phyloP scores from a whole-genome alignment of 1,139 yeast species.

The Zygoascus sp. region DNA sequence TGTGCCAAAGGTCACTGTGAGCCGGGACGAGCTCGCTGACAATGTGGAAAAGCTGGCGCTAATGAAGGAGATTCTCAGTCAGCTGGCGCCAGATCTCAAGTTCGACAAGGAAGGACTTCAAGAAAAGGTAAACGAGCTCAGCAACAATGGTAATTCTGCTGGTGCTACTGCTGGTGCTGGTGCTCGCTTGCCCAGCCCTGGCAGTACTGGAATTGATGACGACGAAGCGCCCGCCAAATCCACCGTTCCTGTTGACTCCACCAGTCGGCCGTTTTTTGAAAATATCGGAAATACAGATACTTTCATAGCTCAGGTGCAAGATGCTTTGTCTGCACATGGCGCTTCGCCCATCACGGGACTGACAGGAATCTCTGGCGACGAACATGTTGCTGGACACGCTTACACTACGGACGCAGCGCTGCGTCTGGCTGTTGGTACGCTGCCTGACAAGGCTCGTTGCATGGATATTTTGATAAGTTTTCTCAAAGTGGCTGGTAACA shows the following conservation, averaged over 20 bases:
- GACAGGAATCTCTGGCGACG: not conserved
- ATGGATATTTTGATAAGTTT: constrained; percentile 6
- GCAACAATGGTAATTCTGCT: not conserved
- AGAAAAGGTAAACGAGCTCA: not conserved
- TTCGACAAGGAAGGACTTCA: constrained; percentile 2
- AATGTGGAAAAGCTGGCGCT: constrained; percentile 2
- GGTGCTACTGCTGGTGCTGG: not conserved
- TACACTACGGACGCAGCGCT: constrained; percentile 1
- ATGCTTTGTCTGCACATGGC: not conserved
- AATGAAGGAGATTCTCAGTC: constrained; percentile 8
- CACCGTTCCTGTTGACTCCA: not conserved
- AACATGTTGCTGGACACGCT: not conserved
- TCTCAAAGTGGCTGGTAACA: constrained; percentile 9
- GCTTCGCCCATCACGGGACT: not conserved
- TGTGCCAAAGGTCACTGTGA: constrained; percentile 2
- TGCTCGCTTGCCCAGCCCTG: no score
- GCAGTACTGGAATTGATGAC: no score
- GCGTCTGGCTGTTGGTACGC: constrained; percentile 9
- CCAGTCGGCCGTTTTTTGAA: constrained; percentile 6
- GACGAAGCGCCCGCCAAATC: no score
- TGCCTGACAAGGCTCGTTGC: constrained; percentile 5
- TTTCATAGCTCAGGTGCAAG: constrained; percentile 13
- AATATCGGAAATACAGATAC: not conserved
- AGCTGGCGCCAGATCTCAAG: constrained; percentile 1
- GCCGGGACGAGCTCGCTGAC: constrained; percentile 9